Evolutionary conservation across 352 stramenopile genomes (phyloP), one percentile per base, ranked within the genome.

Genomic region (Bremia lactucae): DNA sequence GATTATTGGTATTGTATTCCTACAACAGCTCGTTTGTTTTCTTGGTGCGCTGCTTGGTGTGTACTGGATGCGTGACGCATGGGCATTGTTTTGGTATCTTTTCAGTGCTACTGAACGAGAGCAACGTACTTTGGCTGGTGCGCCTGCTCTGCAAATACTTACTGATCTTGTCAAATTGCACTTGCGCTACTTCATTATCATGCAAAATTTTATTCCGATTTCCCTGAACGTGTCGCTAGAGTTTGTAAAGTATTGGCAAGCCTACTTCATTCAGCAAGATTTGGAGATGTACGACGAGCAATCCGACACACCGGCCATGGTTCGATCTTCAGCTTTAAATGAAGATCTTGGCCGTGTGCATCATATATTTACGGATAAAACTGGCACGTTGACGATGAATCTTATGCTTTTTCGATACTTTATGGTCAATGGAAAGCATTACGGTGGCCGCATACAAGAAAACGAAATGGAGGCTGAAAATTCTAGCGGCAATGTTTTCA

Each of bases 161-260:
- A 49, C 60, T 46, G 77, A 89, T 31, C 47, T 87, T 11, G 31
- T 94, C 13, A 80, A 86, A 31, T 36, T 97, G 13, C 83, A 96
- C 35, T 28, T 96, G 16, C 70, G 75, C 15, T 98, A 97, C 57
- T 90, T 98, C 36, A 96, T 97, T 20, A 87, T 98, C 54, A 95
- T 97, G 73, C 94, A 89, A 64, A 96, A 98, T 52, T 97, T 99
- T 60, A 87, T 99, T 13, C 96, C 96, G 15, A 89, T 99, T 20
- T 98, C 88, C 47, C 68, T 99, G n/a, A 98, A 98, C 57, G 94
- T 99, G 4, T 97, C 94, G 15, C 69, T 98, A 16, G 90, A 97
- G 62, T 88, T 98, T 21, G 86, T 97, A 33, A 97, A 96, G 49
- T 95, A 97, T 46, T 92, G 82, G 64, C 90, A 98, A 62, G 83